Conservation (phyloP, 2,329 filamentous ascomycete species). For the Cladosporium cucumerinum region DNA sequence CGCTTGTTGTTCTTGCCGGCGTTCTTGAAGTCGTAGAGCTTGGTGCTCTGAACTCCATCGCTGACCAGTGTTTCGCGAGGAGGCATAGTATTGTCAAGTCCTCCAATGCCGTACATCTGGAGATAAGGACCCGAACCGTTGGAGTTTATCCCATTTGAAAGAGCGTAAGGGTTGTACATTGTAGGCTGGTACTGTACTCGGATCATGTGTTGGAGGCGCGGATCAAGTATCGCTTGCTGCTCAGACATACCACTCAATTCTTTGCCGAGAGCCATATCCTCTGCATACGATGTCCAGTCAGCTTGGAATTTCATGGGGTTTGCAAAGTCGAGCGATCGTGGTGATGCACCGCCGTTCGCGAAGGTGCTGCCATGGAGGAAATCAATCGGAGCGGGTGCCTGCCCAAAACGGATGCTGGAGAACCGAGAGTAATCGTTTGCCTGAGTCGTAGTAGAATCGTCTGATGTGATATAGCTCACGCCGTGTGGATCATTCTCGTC, state of each 20-base stretch:
- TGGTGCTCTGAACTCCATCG: constrained; percentile 63
- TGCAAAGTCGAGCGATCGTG: constrained; percentile 42
- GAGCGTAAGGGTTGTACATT: constrained; percentile 34
- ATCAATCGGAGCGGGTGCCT: constrained; percentile 19
- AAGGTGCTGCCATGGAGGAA: constrained; percentile 27
- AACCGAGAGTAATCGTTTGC: constrained; percentile 15
- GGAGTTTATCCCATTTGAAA: constrained; percentile 37
- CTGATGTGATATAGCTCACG: constrained; percentile 35
- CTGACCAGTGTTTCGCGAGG: constrained; percentile 57
- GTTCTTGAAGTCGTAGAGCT: constrained; percentile 76
- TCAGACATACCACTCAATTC: constrained; percentile 30
- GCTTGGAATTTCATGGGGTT: constrained; percentile 45
- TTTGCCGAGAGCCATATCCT: constrained; percentile 23
- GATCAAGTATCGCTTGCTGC: constrained; percentile 38
- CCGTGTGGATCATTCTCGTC: constrained; percentile 22
- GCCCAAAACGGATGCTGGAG: constrained; percentile 19
- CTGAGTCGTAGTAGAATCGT: constrained; percentile 33
- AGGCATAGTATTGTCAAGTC: constrained; percentile 40
- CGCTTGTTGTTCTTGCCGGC: constrained; percentile 69
- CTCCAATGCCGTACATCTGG: constrained; percentile 35
- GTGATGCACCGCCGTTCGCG: constrained; percentile 40
- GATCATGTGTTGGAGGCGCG: constrained; percentile 37
- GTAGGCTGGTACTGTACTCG: constrained; percentile 33
- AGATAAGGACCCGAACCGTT: constrained; percentile 36
- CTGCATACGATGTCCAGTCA: constrained; percentile 34